Conservation (phyloP, 441 rosid genomes). For the Euphorbia schlechtendalii region DNA sequence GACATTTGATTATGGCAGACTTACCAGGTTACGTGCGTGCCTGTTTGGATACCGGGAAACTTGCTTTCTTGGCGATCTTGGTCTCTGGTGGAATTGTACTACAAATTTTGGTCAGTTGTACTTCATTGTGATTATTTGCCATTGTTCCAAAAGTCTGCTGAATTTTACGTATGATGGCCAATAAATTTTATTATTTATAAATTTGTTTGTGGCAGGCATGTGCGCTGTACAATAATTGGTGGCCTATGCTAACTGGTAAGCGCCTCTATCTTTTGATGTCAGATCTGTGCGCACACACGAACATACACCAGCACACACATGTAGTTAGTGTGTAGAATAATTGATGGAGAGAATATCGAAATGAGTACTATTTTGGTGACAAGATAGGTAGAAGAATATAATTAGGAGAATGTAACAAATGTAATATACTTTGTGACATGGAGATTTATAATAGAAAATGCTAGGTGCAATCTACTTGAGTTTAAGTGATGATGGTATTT, state of each 20-base stretch:
- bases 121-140: background rate
- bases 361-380: background rate
- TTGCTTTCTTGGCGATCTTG: constrained; percentile 73
- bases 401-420: background rate
- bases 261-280: constrained; percentile 5
- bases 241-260: constrained; percentile 96
- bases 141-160: background rate
- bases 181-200: constrained; percentile 8
- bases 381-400: background rate
- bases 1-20: constrained; percentile 53
- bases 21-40: constrained; percentile 64
- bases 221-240: constrained; percentile 89
- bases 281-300: background rate
- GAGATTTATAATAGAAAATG: background rate
- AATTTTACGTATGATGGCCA: background rate
- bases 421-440: background rate
- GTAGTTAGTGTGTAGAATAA: background rate
- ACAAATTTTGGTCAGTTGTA: constrained; percentile 68
- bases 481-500: background rate
- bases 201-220: constrained; percentile 59
- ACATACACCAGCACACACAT: no score
- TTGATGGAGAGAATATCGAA: background rate
- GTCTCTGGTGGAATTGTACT: constrained; percentile 84
- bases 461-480: background rate
- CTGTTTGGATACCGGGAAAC: constrained; percentile 80